Percentiles rank a stretch among this genome's conserved stretches.
phyloP scores from a whole-genome alignment of 352 stramenopile genomes.

The Phytophthora citrophthora region DNA sequence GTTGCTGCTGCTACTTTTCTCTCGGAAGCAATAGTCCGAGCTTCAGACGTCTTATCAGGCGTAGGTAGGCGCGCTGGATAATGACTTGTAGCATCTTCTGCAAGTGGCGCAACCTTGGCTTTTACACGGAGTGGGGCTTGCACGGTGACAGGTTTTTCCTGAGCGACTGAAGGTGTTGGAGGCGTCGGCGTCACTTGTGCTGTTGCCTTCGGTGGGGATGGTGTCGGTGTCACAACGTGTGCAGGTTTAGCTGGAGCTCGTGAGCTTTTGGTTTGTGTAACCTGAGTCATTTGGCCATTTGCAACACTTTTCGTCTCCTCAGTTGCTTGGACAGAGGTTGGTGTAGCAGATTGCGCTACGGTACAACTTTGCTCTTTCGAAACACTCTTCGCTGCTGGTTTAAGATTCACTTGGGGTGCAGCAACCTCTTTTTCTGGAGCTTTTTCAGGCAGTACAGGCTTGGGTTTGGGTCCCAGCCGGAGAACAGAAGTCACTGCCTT shows the following conservation, averaged over 20 bases:
- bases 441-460: slow-evolving; percentile 4
- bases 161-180: slow-evolving; percentile 1
- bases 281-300: slow-evolving; percentile 11
- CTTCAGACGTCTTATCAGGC: not conserved
- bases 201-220: slow-evolving; percentile 2
- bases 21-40: slow-evolving; percentile 1
- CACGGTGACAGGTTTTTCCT: not conserved
- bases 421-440: not conserved
- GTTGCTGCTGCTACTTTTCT: not conserved
- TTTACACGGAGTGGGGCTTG: not conserved
- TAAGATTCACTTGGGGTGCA: not conserved
- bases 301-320: not conserved
- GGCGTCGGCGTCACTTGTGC: slow-evolving; percentile 1
- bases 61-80: not conserved
- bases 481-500: slow-evolving; percentile 20
- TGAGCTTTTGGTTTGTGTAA: slow-evolving; percentile 10
- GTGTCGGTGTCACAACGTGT: not conserved
- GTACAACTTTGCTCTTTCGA: not conserved
- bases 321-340: slow-evolving; percentile 14
- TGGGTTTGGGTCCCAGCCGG: slow-evolving; percentile 13
- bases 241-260: not conserved
- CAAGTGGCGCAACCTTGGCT: not conserved
- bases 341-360: not conserved
- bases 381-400: slow-evolving; percentile 8
- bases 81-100: not conserved